Evolutionary conservation across 257 asterid genomes (phyloP), one percentile per base, ranked within the genome.

Genomic region (Eustoma russellianum): DNA sequence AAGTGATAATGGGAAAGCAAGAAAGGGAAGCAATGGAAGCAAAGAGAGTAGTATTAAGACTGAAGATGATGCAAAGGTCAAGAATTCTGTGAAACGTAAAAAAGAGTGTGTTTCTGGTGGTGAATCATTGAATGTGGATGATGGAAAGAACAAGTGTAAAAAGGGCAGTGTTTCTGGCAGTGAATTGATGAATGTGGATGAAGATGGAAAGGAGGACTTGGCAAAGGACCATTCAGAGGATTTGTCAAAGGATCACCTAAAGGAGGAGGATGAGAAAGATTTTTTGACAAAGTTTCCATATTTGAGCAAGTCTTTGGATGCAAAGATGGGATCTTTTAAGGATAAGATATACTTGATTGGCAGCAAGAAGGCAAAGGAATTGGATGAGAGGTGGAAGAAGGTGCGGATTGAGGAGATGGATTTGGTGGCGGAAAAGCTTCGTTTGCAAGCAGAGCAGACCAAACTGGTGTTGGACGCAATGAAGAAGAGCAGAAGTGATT

Each of bases 381-480:
- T 76, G 60, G 80, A 87, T 16, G 75, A 76, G 7, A 70, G 76
- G 66, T 87, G 96, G 94, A 83, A 69, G 72, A 54, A 70, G 17
- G 54, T 87, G 69, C 5, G 48, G 13, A 12, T 41, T 57, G 73
- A 72, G 60, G 82, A 83, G 59, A 9, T 43, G 44, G 81, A 73
- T 62, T 17, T 83, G 5, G 48, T 50, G 10, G 10, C 44, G 50
- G 71, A 76, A 80, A 77, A 55, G 57, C 5, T 77, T 46, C 14
- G 12, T 13, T 53, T 84, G 78, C 53, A 79, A 62, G 14, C 16
- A 14, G 78, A 75, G 52, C 90, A 76, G 45, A 17, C 59, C 38
- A 46, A 46, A 16, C 46, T 65, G 69, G 81, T 71, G 51, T 44
- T 72, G 19, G 66, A 56, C 62, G 70, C 57, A 5, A n/a, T 24